A percentile compares a stretch with the other conserved stretches of the same genome.
Conservation (phyloP, 768 basidiomycete genomes). For the Leccinellum luteum region DNA sequence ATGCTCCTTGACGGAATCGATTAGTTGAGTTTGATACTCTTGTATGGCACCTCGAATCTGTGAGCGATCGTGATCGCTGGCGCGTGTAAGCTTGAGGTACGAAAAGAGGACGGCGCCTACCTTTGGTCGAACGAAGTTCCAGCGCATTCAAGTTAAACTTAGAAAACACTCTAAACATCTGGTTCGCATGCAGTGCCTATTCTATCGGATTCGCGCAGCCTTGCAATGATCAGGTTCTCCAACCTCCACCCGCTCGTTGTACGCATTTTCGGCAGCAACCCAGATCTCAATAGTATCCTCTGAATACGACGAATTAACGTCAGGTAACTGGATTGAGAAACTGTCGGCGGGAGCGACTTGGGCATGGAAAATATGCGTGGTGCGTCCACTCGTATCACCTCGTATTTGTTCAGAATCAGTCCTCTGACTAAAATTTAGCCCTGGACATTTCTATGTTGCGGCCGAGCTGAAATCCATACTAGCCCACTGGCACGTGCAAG, state of each 20-base stretch:
- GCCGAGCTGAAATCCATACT: slow-evolving; percentile 11
- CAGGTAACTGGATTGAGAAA: background rate
- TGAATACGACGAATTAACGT: slow-evolving; percentile 27
- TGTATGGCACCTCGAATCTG: slow-evolving; percentile 92
- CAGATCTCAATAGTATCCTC: slow-evolving; percentile 98
- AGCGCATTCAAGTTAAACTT: slow-evolving; percentile 98
- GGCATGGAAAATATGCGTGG: slow-evolving; percentile 23
- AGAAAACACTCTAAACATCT: slow-evolving; percentile 99
- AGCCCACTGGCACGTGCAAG: slow-evolving; percentile 11
- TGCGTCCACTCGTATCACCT: background rate
- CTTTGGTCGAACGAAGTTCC: slow-evolving; percentile 68
- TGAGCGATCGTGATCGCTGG: slow-evolving; percentile 29
- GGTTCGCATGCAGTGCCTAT: slow-evolving; percentile 95
- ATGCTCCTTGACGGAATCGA: background rate
- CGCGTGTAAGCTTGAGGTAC: background rate
- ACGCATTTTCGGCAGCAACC: slow-evolving; percentile 95
- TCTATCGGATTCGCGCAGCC: slow-evolving; percentile 84
- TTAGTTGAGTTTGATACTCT: no score
- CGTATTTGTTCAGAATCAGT: background rate
- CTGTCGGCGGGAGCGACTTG: no score
- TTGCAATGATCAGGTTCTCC: slow-evolving; percentile 97
- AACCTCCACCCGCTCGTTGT: slow-evolving; percentile 97
- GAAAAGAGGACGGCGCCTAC: background rate
- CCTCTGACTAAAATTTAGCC: background rate
- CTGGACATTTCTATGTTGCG: slow-evolving; percentile 16